Base-by-base conservation (phyloP, 371 early-diverging fungal species). In the Thermomucor indicae-seudaticae region DNA sequence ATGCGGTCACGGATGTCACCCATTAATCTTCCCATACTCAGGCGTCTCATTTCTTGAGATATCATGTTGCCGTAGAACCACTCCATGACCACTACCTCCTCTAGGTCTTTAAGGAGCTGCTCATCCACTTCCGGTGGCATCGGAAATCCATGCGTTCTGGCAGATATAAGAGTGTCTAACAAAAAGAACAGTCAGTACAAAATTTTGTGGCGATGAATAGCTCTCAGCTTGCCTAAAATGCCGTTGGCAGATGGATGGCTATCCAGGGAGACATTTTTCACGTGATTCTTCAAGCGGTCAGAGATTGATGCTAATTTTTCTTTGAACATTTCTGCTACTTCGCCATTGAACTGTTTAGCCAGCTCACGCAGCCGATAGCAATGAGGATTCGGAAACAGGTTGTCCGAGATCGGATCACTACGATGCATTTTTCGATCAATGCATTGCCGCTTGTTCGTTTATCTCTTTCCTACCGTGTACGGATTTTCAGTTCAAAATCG, bases 11-110 rank as follows among this genome's bases (percentile, higher is more conserved):
- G 57, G 51, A 87, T 70, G 3, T 78, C 82, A 10, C 65, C 65
- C 54, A 79, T 48, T 20, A 84, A 58, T 39, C 78, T 55, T 28
- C 87, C 87, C 29, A 81, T 58, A 5, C 71, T 70, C 28, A 84
- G 59, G 22, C 75, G 60, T 20, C 69, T 64, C 17, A 72, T 58
- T 41, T 78, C 71, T 10, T 65, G 50, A 4, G 57, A 56, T 16
- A 44, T 34, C 45, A 55, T 61, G 10, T 51, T 49, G 2, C 68
- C 68, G 53, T 67, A 55, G 38, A 76, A 76, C 67, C 70, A 72
- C 47, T 76, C 76, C 7, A 65, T 50, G 6, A 66, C 66, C 0
- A 76, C 76, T 10, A 66, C 49, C 3, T 62, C 49, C 20, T 72
- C 76, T 31, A 76, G 35, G 38, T 66, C 68, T 4, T 41, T 24